Percentiles rank a stretch among this genome's conserved stretches.
Evolutionary conservation across 176 grass and related monocot genomes (phyloP).

Genomic region (Avena atlantica): DNA sequence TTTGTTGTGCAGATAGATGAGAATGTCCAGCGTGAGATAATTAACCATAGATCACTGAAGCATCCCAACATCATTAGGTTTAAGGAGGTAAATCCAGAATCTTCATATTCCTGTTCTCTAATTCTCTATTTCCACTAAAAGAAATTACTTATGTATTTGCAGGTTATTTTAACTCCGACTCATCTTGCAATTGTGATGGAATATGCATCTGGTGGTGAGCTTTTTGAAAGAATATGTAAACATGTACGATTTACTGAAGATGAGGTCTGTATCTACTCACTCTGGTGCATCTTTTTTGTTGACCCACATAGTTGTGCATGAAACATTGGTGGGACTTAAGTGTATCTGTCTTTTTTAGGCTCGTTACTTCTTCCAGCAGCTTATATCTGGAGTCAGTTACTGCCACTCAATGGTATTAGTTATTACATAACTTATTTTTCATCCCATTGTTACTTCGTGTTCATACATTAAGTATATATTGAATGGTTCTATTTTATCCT

Average conservation of each 20-base stretch:
- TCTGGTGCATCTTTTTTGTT: slow-evolving; percentile 30
- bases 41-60: slow-evolving; percentile 97
- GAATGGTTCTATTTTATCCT: slow-evolving; percentile 33
- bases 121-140: background rate
- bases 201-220: slow-evolving; percentile 96
- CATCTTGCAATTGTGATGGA: slow-evolving; percentile 99
- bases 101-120: background rate
- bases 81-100: slow-evolving; percentile 80
- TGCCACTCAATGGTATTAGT: slow-evolving; percentile 94
- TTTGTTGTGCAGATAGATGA: slow-evolving; percentile 88
- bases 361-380: slow-evolving; percentile 96
- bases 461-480: slow-evolving; percentile 27
- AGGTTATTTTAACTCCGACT: slow-evolving; percentile 99
- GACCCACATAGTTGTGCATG: slow-evolving; percentile 13
- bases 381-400: slow-evolving; percentile 98
- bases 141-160: slow-evolving; percentile 27
- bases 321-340: slow-evolving; percentile 9
- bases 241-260: slow-evolving; percentile 92
- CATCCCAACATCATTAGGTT: slow-evolving; percentile 99
- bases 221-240: slow-evolving; percentile 95
- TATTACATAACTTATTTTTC: slow-evolving; percentile 38
- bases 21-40: slow-evolving; percentile 99
- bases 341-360: slow-evolving; percentile 57
- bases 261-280: slow-evolving; percentile 65
- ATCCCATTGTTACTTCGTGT: slow-evolving; percentile 34